Conservation (phyloP, 352 stramenopile species). For the Phytophthora pini region DNA sequence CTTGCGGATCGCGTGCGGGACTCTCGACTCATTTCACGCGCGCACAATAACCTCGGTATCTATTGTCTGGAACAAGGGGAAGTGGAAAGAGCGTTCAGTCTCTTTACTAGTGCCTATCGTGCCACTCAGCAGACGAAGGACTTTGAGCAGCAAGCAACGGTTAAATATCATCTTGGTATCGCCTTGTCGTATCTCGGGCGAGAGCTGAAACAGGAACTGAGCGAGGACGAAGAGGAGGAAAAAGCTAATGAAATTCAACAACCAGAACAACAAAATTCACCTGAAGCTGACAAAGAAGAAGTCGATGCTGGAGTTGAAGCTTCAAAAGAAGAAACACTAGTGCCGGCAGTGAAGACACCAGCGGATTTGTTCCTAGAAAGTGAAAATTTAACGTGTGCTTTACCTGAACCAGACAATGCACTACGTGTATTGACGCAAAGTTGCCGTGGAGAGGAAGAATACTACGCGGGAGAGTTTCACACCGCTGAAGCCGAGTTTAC, state of each 20-base stretch:
- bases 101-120: constrained; percentile 49
- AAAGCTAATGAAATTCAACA: neutral
- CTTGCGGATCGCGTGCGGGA: constrained; percentile 30
- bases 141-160: constrained; percentile 39
- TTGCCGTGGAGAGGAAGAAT: constrained; percentile 50
- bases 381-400: constrained; percentile 22
- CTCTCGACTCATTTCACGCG: constrained; percentile 34
- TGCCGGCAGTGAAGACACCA: constrained; percentile 17
- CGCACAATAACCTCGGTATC: constrained; percentile 51
- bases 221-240: constrained; percentile 31
- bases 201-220: constrained; percentile 24
- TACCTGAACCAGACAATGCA: constrained; percentile 28
- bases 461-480: constrained; percentile 49
- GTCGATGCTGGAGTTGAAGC: neutral
- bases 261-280: neutral
- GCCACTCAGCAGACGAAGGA: constrained; percentile 33
- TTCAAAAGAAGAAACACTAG: neutral
- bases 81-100: constrained; percentile 29
- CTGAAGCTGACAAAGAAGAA: neutral
- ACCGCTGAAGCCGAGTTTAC: constrained; percentile 48
- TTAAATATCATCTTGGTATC: constrained; percentile 58
- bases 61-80: constrained; percentile 41
- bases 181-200: constrained; percentile 37
- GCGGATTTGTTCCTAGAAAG: constrained; percentile 46
- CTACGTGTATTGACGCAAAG: constrained; percentile 34